phyloP scores from a whole-genome alignment of 345 rosid genomes.

The Linum lewisii region DNA sequence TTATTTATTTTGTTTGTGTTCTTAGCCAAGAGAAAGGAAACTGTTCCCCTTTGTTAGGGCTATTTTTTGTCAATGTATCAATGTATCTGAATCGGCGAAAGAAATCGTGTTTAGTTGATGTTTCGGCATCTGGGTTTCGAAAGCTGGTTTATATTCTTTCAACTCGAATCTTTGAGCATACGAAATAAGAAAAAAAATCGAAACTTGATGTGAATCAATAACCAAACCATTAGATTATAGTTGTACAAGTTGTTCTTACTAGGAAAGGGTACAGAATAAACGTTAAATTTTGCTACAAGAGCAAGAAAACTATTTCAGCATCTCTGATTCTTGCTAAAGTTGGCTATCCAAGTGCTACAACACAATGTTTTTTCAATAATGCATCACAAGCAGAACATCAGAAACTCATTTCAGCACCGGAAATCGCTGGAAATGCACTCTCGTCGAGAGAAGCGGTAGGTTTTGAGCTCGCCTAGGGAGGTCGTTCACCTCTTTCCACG shows the following conservation, averaged over 20 bases:
- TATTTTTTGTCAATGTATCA: neutral
- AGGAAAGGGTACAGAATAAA: neutral
- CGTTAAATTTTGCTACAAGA: too few relatives aligned
- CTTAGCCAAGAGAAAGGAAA: neutral
- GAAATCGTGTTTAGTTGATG: too few relatives aligned
- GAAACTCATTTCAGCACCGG: too few relatives aligned
- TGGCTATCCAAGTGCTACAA: neutral
- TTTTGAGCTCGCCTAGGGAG: neutral
- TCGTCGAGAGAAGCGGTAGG: neutral
- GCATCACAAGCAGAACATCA: neutral
- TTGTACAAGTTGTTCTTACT: neutral
- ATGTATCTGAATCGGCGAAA: too few relatives aligned
- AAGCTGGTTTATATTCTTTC: too few relatives aligned
- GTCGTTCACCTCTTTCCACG: conserved; percentile 56
- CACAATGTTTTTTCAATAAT: neutral
- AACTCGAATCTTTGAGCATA: too few relatives aligned
- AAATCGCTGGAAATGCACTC: neutral
- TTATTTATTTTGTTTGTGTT: neutral
- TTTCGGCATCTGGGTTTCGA: too few relatives aligned
- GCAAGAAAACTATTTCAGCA: neutral
- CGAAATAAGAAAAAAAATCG: too few relatives aligned
- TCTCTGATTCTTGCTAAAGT: neutral
- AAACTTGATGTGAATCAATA: too few relatives aligned
- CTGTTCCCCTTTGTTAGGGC: neutral
- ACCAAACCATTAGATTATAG: neutral